Percentiles rank a stretch among this genome's conserved stretches.
Evolutionary conservation across 257 asterid species (phyloP).

Genomic region (Asclepias syriaca): DNA sequence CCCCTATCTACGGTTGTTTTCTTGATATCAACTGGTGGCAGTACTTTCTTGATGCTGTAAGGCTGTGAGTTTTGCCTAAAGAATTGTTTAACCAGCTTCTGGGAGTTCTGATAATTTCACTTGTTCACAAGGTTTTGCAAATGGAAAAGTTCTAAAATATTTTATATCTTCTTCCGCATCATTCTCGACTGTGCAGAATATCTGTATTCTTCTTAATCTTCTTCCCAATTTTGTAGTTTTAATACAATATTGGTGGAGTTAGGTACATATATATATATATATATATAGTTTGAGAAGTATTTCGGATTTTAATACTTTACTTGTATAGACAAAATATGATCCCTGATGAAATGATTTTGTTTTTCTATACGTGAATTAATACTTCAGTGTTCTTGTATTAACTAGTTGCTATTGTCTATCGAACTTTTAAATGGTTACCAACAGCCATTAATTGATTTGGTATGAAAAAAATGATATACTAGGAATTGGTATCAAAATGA

Average conservation of each 20-base stretch:
- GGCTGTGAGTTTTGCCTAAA: background rate
- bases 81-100: background rate
- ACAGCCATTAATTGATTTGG: background rate
- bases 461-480: background rate
- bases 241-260: background rate
- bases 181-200: background rate
- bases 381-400: too few relatives aligned
- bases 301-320: background rate
- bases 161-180: background rate
- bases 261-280: background rate
- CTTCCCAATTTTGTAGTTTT: background rate
- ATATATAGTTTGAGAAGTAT: background rate
- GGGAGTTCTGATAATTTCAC: background rate
- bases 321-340: constrained; percentile 3
- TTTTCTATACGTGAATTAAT: background rate
- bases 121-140: background rate
- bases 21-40: background rate
- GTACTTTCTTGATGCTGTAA: background rate
- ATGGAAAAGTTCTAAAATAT: background rate
- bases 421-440: too few relatives aligned
- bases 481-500: too few relatives aligned
- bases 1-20: background rate
- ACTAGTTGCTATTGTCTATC: too few relatives aligned
- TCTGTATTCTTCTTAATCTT: background rate
- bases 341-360: background rate